Evolutionary conservation across 1,284 basidiomycete species (phyloP), one percentile per base, ranked within the genome.

Genomic region (Tilletia indica): DNA sequence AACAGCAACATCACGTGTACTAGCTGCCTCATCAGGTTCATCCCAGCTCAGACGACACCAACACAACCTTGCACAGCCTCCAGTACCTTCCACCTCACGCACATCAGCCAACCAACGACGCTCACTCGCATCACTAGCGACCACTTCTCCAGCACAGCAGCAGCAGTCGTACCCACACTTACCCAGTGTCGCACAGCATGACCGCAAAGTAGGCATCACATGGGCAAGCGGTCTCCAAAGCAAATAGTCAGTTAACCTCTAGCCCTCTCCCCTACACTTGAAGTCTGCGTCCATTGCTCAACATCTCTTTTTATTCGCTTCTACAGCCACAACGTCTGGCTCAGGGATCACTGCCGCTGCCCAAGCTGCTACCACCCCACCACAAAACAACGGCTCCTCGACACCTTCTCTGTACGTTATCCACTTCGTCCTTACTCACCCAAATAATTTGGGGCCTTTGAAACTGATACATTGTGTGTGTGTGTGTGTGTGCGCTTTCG

Each of bases 281-380:
- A 16, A 14, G 2, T 31, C 45, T 9, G 5, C 19, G 16, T 12
- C 21, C 48, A 4, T 71, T 38, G 5, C 68, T n/a, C 25, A 71
- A 36, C 31, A 11, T 8, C 16, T 70, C 21, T 16, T 70, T 48
- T 11, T 70, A 19, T 12, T 31, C 25, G 58, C 49, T 56, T 16
- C 91, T 90, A 31, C 51, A 54, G 51, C 81, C 90, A 92, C 82
- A 87, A 91, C 80, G 86, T 91, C 61, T 92, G 90, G 89, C 85
- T 93, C 34, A 86, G 90, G 12, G 92, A 93, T 82, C 95, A 98
- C 81, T 99, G 96, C 82, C 89, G 94, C 45, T 97, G 94, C 84
- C 85, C 91, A 0, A 86, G 89, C 67, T 97, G 94, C 85, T 96
- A 92, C 82, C 96, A 98, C 85, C 87, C 91, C 0, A 85, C 90